A percentile compares a stretch with the other conserved stretches of the same genome.
These are phyloP conservation scores for Pleurotus cornucopiae DNA, from an alignment of 768 basidiomycete genomes.

Conservation along the genomic window DNA sequence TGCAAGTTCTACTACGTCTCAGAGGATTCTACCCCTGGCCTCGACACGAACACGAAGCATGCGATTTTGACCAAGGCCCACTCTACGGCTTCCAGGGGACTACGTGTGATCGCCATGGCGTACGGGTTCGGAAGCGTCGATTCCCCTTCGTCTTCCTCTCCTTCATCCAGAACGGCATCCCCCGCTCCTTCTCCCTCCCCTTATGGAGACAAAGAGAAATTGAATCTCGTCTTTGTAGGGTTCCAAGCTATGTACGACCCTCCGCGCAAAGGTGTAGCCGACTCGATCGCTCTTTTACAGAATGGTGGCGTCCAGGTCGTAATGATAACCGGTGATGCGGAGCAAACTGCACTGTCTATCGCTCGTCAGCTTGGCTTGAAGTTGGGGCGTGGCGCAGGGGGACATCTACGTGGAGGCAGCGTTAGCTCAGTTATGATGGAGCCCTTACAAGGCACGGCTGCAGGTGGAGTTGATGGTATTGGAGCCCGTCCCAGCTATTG, in stretches of 20 bases:
- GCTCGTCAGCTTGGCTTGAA: constrained; percentile 81
- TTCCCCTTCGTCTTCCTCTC: constrained; percentile 10
- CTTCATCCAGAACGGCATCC: constrained; percentile 25
- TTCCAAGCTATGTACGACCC: constrained; percentile 97
- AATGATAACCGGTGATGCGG: constrained; percentile 97
- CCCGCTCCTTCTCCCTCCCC: constrained; percentile 13
- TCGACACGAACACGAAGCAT: constrained; percentile 65
- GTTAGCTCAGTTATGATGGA: constrained; percentile 3
- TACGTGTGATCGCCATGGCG: constrained; percentile 90
- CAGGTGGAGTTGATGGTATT: constrained; percentile 29
- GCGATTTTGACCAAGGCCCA: constrained; percentile 72
- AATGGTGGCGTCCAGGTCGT: constrained; percentile 90
- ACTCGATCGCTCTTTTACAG: constrained; percentile 79
- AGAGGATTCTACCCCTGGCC: constrained; percentile 80
- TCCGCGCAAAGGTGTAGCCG: constrained; percentile 89
- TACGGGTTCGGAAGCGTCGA: constrained; percentile 62
- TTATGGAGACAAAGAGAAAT: constrained; percentile 24
- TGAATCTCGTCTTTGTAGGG: constrained; percentile 81
- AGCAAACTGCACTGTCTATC: constrained; percentile 85
- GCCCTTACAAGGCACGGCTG: constrained; percentile 22
- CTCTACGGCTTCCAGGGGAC: constrained; percentile 65
- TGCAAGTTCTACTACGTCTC: constrained; percentile 90
- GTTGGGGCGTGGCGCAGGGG: constrained; percentile 57
- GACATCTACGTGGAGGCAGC: constrained; percentile 22
- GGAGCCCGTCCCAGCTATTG: constrained; percentile 35